Base-by-base conservation (phyloP, 306 rosid species). In the Cicer arietinum region DNA sequence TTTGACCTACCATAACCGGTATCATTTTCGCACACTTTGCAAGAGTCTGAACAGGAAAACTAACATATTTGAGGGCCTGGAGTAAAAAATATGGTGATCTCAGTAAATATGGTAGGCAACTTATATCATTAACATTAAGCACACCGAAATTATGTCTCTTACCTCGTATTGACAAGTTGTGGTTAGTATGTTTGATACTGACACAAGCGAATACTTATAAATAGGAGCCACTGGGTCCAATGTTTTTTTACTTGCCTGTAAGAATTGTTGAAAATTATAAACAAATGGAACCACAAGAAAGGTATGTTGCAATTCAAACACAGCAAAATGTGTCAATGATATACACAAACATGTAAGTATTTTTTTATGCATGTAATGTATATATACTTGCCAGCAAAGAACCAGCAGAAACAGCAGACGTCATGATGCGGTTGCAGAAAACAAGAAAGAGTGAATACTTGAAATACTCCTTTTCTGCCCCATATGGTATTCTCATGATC, bases 61-160 rank as follows among this genome's bases (percentile, higher is more conserved):
- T 91, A 67, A 94, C 99, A 75, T 94, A 94, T 84, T 94, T 94
- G 79, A 94, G 97, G 68, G 99, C 99, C 99, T 94, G 88, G n/a
- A 83, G 61, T 41, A 83, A 73, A 52, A 63, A 16, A 65, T 18
- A 44, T 11, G 20, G 52, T 58, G 52, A 64, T 22, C 22, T 50
- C 76, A 75, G 69, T 16, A 40, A 52, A 44, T 40, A 73, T 7
- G 56, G 30, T 18, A 43, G 50, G 45, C 54, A 77, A 42, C 66
- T 16, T 64, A 53, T 42, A 63, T 59, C 76, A 44, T 73, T 16
- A 63, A 73, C 41, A 14, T 39, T 44, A 17, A 3, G 71, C 45
- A 59, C 45, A 8, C n/a, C 10, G 13, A 75, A 72, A 54, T 59
- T 5, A 59, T 39, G 76, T 70, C 41, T 59, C 86, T 73, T 63